Evolutionary conservation across 139 green algal genomes (phyloP).

Genomic region (Chlorella sp.): DNA sequence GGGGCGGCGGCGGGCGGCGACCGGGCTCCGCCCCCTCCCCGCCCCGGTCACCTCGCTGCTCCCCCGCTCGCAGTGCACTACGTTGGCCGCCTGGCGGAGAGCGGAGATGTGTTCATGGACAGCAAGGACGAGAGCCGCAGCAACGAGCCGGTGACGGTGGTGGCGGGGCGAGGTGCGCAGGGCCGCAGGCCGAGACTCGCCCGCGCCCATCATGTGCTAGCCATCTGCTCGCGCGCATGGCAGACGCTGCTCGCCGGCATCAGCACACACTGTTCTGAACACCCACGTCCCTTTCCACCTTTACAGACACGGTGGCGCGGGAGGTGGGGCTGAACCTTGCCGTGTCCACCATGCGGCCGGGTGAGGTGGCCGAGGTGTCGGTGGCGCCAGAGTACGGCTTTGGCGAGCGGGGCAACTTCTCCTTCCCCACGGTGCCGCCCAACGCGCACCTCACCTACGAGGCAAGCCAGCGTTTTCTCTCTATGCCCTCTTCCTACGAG

Average conservation of each 20-base stretch:
- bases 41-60: neutral
- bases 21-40: too few species aligned
- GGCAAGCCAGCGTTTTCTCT: too few species aligned
- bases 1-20: neutral
- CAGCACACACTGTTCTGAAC: too few species aligned
- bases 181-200: neutral
- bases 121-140: conserved; percentile 44
- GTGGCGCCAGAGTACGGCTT: conserved; percentile 50
- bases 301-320: conserved; percentile 41
- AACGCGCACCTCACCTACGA: conserved; percentile 63
- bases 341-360: conserved; percentile 63
- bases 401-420: conserved; percentile 71
- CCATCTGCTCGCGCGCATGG: neutral
- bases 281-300: neutral
- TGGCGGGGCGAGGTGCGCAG: conserved; percentile 69
- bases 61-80: conserved; percentile 70
- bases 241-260: neutral
- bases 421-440: conserved; percentile 78
- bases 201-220: neutral
- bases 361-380: conserved; percentile 60
- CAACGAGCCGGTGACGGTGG: conserved; percentile 46
- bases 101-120: conserved; percentile 69
- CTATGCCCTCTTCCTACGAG: too few species aligned
- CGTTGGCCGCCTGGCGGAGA: conserved; percentile 39
- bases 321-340: conserved; percentile 66